Evolutionary conservation across 1,139 yeast species (phyloP), one percentile per base, ranked within the genome.

Genomic region (Lodderomyces pseudojiufengensis): DNA sequence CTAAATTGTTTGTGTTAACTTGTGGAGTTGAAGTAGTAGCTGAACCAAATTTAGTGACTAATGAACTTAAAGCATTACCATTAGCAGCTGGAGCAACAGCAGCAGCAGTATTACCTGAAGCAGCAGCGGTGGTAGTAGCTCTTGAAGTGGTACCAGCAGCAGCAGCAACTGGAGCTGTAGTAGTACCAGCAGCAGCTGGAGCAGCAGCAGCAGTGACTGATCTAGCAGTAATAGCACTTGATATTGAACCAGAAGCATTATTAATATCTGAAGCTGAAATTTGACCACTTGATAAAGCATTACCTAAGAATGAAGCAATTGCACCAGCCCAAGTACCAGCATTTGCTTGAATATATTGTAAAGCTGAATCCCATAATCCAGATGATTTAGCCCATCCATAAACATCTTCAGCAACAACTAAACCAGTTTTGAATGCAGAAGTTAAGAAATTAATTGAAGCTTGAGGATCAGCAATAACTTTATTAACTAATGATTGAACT

Each of bases 361-460:
- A 49, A 42, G 59, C 64, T 14, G 52, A 37, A 43, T 48, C 50
- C 50, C 70, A 61, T 31, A 68, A 40, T 41, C 75, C 75, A 18
- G 61, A 54, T 14, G 47, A 37, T 52, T 67, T 63, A 43, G 73
- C 65, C 71, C 71, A 69, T 31, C 32, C 28, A 55, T 53, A 65
- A 32, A 65, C 42, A 36, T 66, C 71, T 51, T 60, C 61, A 37
- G 51, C 63, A 35, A 61, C 40, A 37, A 62, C 64, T 41, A 59
- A 41, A 43, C 72, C 73, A 35, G 55, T 48, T 47, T 57, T 50
- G 41, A 65, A 56, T 28, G 60, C 69, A 29, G 61, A 48, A 35
- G 63, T 50, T 49, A 67, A 57, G 49, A 65, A 60, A 29, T 45
- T 38, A 39, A 67, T 50, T 35, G 69, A 48, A 31, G 62, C 57